Evolutionary conservation across 768 basidiomycete genomes (phyloP).

Genomic region (Termitomyces bulborhizus): DNA sequence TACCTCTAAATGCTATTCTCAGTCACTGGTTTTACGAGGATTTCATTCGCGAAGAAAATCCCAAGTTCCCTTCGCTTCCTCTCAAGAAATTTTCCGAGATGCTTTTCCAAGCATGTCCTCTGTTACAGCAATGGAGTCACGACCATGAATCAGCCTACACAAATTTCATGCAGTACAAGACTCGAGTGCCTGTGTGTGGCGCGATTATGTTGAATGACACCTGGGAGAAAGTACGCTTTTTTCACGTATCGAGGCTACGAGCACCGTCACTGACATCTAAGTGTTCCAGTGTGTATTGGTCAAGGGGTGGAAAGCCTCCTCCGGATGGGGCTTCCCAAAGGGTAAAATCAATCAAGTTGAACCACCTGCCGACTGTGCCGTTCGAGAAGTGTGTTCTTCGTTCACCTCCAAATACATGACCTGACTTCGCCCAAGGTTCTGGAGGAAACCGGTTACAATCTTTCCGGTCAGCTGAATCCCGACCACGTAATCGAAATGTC

Average conservation of each 20-base stretch:
- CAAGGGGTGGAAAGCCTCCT: constrained; percentile 95
- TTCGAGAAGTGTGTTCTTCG: constrained; percentile 69
- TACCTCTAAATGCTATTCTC: constrained; percentile 9
- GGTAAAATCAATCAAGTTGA: constrained; percentile 99
- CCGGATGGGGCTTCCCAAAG: constrained; percentile 99
- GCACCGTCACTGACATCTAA: constrained; percentile 2
- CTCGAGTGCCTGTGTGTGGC: constrained; percentile 93
- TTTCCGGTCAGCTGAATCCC: constrained; percentile 59
- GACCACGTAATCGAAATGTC: constrained; percentile 75
- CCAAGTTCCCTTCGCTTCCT: constrained; percentile 78
- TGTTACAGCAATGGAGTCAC: constrained; percentile 76
- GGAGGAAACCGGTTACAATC: constrained; percentile 95
- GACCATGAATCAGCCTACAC: constrained; percentile 85
- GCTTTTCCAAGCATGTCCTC: constrained; percentile 80
- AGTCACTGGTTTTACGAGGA: constrained; percentile 99
- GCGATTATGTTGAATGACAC: constrained; percentile 91
- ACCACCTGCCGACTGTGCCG: constrained; percentile 74
- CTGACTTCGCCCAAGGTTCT: constrained; percentile 53
- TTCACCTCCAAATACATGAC: neutral
- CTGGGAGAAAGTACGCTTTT: constrained; percentile 77
- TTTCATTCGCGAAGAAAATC: constrained; percentile 89
- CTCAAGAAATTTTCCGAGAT: constrained; percentile 92
- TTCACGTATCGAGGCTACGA: neutral
- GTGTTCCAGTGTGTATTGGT: constrained; percentile 84
- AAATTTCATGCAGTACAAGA: constrained; percentile 95